These are phyloP conservation scores for Spathaspora gorwiae DNA, from an alignment of 805 yeast genomes.

Conservation along the genomic window DNA sequence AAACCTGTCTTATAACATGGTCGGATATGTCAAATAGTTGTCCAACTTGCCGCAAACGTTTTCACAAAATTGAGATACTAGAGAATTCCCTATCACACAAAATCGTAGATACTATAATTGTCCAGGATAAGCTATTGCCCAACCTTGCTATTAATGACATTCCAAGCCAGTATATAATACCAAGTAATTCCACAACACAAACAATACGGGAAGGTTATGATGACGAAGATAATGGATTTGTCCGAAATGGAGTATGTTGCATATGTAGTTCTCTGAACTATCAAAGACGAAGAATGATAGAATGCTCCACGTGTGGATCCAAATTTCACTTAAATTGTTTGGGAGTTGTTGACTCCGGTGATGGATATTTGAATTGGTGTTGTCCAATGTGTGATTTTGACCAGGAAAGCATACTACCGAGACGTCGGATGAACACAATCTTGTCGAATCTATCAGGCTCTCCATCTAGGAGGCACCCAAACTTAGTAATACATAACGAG, in stretches of 20 bases:
- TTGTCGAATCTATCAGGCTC: background rate
- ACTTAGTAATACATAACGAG: conserved; percentile 24
- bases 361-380: conserved; percentile 28
- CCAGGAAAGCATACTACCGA: conserved; percentile 25
- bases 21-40: conserved; percentile 51
- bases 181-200: background rate
- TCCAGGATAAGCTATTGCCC: conserved; percentile 28
- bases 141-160: conserved; percentile 35
- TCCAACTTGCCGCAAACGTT: conserved; percentile 55
- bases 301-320: conserved; percentile 5
- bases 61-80: conserved; percentile 31
- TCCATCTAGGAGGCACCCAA: conserved; percentile 5
- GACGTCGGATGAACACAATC: background rate
- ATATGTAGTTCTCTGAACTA: conserved; percentile 4
- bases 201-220: background rate
- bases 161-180: conserved; percentile 33
- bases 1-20: conserved; percentile 56
- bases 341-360: conserved; percentile 1
- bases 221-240: background rate
- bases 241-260: conserved; percentile 9
- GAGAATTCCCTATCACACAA: conserved; percentile 10
- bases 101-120: conserved; percentile 6
- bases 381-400: conserved; percentile 50
- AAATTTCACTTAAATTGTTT: conserved; percentile 5
- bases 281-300: background rate